Evolutionary conservation across 805 yeast genomes (phyloP), one percentile per base, ranked within the genome.

Genomic region (Metschnikowia koreensis): DNA sequence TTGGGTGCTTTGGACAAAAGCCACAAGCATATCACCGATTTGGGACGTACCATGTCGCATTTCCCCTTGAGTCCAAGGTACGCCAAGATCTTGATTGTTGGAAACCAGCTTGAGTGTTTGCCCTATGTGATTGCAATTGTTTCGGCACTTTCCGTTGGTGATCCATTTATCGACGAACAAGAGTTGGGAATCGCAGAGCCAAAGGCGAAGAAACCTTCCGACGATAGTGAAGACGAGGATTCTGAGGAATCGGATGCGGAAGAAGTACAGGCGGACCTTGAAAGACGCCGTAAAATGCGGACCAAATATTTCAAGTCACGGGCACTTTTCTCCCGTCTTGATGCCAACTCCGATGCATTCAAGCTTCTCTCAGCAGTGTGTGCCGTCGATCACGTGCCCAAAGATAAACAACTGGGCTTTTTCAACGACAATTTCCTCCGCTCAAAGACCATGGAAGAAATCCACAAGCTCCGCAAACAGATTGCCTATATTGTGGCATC

Each of bases 21-120:
- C 9, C 73, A 77, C 1, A 82, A 75, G 28, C 66, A 65, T 7
- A 78, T 94, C 31, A 91, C 98, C 0, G 84, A 81, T 0, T 72
- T 91, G 47, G 99, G 99, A 40, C 80, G 73, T 56, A 82, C 83
- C 46, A 94, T 94, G 96, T 83, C 96, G 57, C 71, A 83, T 50
- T 93, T 94, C 75, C 99, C 99, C 38, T 75, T 94, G 60, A 85
- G 94, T 63, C 99, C 99, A 2, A 76, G 99, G 45, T 96, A 87
- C 67, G 84, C 98, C 1, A 92, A 92, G 64, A 89, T 94, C 80
- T 74, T 94, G 51, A 77, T 92, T 29, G 81, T 93, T 38, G 96
- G 97, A 7, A 88, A 90, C 66, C 97, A 94, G 66, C 82, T 81
- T 41, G 86, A 81, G 7, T 92, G 97, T 67, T 71, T 94, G 51